Conservation (phyloP, 495 filamentous ascomycete species). For the Chaetomium cochliodes region DNA sequence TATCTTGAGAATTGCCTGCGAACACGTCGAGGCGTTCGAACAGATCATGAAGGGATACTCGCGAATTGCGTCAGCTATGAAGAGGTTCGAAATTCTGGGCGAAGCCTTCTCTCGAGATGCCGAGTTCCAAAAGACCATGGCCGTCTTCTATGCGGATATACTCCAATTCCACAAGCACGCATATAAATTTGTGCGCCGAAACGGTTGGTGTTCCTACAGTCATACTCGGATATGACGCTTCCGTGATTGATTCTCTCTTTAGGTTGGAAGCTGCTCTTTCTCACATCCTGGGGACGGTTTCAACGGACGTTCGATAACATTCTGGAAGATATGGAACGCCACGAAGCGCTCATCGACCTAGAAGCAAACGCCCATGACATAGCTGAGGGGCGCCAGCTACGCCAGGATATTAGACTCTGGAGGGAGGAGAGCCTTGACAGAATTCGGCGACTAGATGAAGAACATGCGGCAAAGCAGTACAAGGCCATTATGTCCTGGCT, state of each 20-base stretch:
- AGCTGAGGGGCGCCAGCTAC: background rate
- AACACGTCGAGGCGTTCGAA: constrained; percentile 1
- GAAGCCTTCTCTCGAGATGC: background rate
- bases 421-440: constrained; percentile 1
- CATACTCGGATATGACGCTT: background rate
- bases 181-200: background rate
- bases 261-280: background rate
- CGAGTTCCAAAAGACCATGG: background rate
- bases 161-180: constrained; percentile 1
- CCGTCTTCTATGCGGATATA: constrained; percentile 5
- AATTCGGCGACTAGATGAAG: background rate
- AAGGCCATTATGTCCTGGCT: constrained; percentile 2
- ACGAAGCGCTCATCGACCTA: background rate
- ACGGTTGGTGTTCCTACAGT: background rate
- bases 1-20: background rate
- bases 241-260: background rate
- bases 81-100: background rate
- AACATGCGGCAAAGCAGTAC: background rate
- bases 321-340: background rate
- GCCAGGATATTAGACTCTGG: constrained; percentile 3
- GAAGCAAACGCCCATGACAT: constrained; percentile 5
- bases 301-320: background rate
- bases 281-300: background rate
- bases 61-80: constrained; percentile 1
- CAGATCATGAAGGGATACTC: constrained; percentile 6